phyloP scores from a whole-genome alignment of 495 filamentous ascomycete species.

The Pseudotulostoma volvatum region DNA sequence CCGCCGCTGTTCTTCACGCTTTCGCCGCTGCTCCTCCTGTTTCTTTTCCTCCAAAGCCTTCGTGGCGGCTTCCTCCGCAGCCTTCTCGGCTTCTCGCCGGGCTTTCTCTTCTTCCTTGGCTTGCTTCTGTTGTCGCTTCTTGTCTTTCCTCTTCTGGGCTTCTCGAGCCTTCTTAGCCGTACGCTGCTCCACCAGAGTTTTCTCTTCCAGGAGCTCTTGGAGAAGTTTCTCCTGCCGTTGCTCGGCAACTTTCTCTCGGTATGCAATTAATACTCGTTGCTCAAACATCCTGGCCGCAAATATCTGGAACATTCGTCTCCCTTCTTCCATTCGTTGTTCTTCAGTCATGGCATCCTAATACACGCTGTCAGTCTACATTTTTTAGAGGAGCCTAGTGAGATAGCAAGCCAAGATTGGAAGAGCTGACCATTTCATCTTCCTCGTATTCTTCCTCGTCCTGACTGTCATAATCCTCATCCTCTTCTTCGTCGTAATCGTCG shows the following conservation, averaged over 20 bases:
- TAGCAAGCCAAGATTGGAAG: slow-evolving; percentile 6
- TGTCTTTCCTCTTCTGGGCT: slow-evolving; percentile 84
- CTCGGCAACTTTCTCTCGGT: slow-evolving; percentile 85
- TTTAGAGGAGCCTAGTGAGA: slow-evolving; percentile 1
- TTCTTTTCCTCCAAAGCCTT: slow-evolving; percentile 65
- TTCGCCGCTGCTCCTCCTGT: slow-evolving; percentile 58
- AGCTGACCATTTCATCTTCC: slow-evolving; percentile 64
- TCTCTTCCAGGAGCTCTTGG: slow-evolving; percentile 79
- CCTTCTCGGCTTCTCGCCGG: slow-evolving; percentile 71
- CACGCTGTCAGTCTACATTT: slow-evolving; percentile 16
- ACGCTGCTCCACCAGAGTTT: slow-evolving; percentile 51
- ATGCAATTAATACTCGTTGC: slow-evolving; percentile 89
- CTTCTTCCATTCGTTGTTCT: slow-evolving; percentile 97
- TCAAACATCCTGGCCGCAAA: slow-evolving; percentile 99
- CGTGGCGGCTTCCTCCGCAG: slow-evolving; percentile 69
- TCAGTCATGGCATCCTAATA: slow-evolving; percentile 86
- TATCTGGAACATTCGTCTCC: slow-evolving; percentile 97
- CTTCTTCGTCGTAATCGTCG: slow-evolving; percentile 56
- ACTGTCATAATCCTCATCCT: slow-evolving; percentile 74
- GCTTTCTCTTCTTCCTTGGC: slow-evolving; percentile 81
- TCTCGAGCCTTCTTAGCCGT: slow-evolving; percentile 90
- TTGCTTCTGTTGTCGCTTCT: slow-evolving; percentile 67
- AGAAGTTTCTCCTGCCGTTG: slow-evolving; percentile 85
- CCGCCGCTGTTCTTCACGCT: slow-evolving; percentile 77
- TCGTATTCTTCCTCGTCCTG: slow-evolving; percentile 76